Evolutionary conservation across 768 basidiomycete species (phyloP), one percentile per base, ranked within the genome.

Genomic region (Agrocybe pediades): DNA sequence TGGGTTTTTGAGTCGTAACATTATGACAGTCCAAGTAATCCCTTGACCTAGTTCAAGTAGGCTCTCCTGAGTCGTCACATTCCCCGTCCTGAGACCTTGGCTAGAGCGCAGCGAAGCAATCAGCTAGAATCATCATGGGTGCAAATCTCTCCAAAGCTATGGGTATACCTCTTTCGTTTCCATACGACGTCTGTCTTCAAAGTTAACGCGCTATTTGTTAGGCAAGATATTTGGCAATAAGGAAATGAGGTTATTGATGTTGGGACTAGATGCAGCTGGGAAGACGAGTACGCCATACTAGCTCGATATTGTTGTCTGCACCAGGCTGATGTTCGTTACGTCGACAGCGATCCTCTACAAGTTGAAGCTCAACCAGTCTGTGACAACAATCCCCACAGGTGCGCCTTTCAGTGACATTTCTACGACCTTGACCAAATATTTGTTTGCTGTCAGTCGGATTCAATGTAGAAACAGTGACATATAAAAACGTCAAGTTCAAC

Each of bases 381-480:
- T 98, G 54, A 98, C 96, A 19, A 98, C 96, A 19, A 98, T 98
- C 67, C 96, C 96, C 55, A 98, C 96, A 54, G 93, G 93, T 89
- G 46, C 49, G 81, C 70, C 24, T 15, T 27, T 33, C 39, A 26
- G 17, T n/a, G 8, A 30, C 9, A 41, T 33, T 47, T 55, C 30
- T 40, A 24, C 16, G 6, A 44, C 3, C 23, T 42, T 13, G 6
- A 29, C 46, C 39, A 52, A 45, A 17, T 56, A 42, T 30, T 50
- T 41, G 19, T 23, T 46, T 49, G 13, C 13, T 46, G 41, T 30
- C 54, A 93, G 94, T 97, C 68, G 96, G 96, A 20, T 98, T 98
- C 84, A 98, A 98, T 66, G 96, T 98, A 55, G 96, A 98, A 74
- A 98, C 96, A 3, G 96, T 98, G 49, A 97, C 95, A 43, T 98